A percentile compares a stretch with the other conserved stretches of the same genome.
phyloP scores from a whole-genome alignment of 1,284 basidiomycete genomes.

The Kwoniella shivajii region DNA sequence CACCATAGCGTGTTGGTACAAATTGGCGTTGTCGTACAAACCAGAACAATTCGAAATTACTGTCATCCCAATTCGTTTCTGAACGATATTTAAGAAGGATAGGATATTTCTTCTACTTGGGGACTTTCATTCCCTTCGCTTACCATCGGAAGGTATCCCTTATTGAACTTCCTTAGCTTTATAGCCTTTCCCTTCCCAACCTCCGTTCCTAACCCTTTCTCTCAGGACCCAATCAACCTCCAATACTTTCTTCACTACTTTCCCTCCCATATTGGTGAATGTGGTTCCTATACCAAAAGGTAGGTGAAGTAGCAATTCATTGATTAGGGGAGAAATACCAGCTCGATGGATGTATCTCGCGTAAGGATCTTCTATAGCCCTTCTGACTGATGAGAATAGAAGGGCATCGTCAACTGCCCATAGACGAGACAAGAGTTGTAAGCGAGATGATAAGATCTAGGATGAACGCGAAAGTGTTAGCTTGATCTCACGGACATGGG shows the following conservation, averaged over 20 bases:
- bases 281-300: conserved; percentile 22
- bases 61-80: too few species aligned
- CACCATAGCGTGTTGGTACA: too few species aligned
- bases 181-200: too few species aligned
- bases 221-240: not conserved
- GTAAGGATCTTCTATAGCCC: conserved; percentile 48
- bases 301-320: conserved; percentile 28
- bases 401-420: conserved; percentile 51
- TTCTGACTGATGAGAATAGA: conserved; percentile 44
- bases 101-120: too few species aligned
- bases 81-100: too few species aligned
- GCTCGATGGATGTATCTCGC: conserved; percentile 42
- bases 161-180: too few species aligned
- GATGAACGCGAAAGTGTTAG: not conserved
- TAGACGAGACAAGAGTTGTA: conserved; percentile 34
- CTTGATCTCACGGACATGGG: too few species aligned
- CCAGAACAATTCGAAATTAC: too few species aligned
- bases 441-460: conserved; percentile 24
- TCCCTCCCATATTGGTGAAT: conserved; percentile 30
- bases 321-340: conserved; percentile 35
- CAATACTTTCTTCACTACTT: conserved; percentile 34
- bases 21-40: too few species aligned
- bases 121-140: too few species aligned
- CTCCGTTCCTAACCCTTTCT: not conserved
- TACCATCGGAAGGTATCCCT: too few species aligned